Conservation (phyloP, 148 eudicot genomes). For the Vaccinium darrowii region DNA sequence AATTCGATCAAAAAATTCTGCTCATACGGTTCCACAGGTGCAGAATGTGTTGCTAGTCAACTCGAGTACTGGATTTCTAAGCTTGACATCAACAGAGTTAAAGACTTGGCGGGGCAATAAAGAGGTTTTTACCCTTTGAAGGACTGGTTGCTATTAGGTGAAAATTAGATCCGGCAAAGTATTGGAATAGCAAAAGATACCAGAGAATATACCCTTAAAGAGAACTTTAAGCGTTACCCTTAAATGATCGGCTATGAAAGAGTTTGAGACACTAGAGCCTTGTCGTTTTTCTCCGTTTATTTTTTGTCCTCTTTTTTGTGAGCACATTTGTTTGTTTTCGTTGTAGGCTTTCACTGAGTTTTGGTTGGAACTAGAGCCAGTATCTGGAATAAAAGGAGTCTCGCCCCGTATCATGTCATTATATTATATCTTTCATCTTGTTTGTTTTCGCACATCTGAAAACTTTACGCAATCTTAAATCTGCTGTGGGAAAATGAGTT, state of each 20-base stretch:
- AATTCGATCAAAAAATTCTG: constrained; percentile 79
- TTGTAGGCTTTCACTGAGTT: neutral
- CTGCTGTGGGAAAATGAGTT: neutral
- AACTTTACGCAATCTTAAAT: neutral
- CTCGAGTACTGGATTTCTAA: constrained; percentile 61
- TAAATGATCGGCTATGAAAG: neutral
- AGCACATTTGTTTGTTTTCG: neutral
- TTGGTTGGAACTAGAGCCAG: neutral
- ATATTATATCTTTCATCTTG: neutral
- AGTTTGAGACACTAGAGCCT: neutral
- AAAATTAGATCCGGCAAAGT: neutral
- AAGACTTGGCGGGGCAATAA: neutral
- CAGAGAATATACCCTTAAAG: too few relatives aligned
- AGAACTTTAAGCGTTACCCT: neutral
- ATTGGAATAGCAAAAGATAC: neutral
- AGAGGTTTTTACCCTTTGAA: neutral
- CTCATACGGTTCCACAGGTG: constrained; percentile 94
- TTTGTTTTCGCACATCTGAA: neutral
- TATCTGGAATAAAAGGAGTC: neutral
- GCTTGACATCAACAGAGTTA: constrained; percentile 41
- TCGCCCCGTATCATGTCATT: neutral
- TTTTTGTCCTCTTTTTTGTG: neutral
- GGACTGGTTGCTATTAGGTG: neutral
- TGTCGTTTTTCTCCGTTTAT: neutral
- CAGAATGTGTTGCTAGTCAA: constrained; percentile 78